Base-by-base conservation (phyloP, 768 basidiomycete genomes). In the Trametes cingulata region DNA sequence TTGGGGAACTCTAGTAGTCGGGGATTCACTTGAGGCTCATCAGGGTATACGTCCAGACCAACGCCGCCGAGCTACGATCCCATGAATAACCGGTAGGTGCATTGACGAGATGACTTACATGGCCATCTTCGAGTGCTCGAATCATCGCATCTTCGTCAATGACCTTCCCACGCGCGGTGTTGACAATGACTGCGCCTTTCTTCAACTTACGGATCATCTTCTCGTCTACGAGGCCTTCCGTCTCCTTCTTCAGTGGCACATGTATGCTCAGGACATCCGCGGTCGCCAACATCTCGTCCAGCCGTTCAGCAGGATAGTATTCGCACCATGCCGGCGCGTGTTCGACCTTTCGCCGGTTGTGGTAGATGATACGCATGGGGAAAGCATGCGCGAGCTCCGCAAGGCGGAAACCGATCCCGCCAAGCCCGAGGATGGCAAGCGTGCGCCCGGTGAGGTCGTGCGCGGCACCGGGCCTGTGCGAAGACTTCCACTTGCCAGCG, bases 111-210 rank as follows among this genome's bases (percentile, higher is more conserved):
- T 46, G 49, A 78, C 91, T 69, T 70, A 95, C 93, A 73, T 96
- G 92, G 12, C 93, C 93, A 65, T 88, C 87, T 68, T 93, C 86
- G 52, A 98, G 73, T 22, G 93, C 93, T 27, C 81, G 81, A 61
- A 96, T 90, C 77, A 98, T 78, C 4, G 92, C 95, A 6, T 82
- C 85, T 73, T 96, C 93, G 63, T 96, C 91, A 35, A 97, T 81
- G 24, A 96, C 85, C 68, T 90, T 95, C 12, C 95, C 95, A n/a
- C 95, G 77, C 20, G 93, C 92, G 2, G 93, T 95, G 73, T 95
- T 95, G 61, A 95, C 82, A 67, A 95, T 82, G 53, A 93, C 80
- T 2, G 85, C 81, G 5, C 90, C 90, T 43, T 81, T 84, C 76
- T 90, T 95, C 78, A 96, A 77, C 65, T 80, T 77, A 49, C 87